A percentile compares a stretch with the other conserved stretches of the same genome.
Conservation (phyloP, 176 grass and related monocot species). For the Rhynchospora tenuis region DNA sequence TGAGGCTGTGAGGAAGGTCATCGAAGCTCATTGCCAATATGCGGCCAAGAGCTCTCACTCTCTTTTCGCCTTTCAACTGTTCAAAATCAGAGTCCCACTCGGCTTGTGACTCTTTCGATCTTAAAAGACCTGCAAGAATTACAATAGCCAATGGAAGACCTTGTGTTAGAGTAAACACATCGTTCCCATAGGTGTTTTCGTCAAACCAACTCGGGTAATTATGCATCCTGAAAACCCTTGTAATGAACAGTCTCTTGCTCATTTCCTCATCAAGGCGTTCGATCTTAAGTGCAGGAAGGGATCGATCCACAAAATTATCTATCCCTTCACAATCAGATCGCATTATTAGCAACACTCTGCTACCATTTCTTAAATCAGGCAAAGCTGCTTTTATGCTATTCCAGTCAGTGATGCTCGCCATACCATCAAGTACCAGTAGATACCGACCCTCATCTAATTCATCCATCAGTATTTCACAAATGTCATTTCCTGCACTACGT, state of each 20-base stretch:
- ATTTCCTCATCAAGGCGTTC: neutral
- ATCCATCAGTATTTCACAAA: neutral
- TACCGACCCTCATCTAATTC: neutral
- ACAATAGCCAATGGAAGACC: conserved; percentile 35
- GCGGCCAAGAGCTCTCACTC: neutral
- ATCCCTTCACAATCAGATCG: conserved; percentile 18
- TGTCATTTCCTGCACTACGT: neutral
- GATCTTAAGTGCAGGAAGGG: neutral
- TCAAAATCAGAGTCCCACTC: neutral
- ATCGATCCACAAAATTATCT: conserved; percentile 3
- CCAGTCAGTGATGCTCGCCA: conserved; percentile 22
- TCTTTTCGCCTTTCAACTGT: neutral
- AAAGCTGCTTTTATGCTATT: conserved; percentile 16
- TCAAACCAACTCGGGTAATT: neutral
- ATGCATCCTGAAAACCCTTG: neutral
- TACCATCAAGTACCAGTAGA: conserved; percentile 29
- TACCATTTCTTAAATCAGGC: conserved; percentile 13
- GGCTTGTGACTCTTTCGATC: neutral
- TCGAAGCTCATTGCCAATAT: conserved; percentile 33
- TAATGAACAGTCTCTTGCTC: neutral
- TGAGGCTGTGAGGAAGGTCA: conserved; percentile 27
- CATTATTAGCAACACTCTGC: conserved; percentile 30
- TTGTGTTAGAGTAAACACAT: conserved; percentile 16
- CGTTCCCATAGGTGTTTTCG: neutral
- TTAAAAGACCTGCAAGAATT: conserved; percentile 26